Conservation (phyloP, 2,329 filamentous ascomycete species). For the Ophiostoma sp. region DNA sequence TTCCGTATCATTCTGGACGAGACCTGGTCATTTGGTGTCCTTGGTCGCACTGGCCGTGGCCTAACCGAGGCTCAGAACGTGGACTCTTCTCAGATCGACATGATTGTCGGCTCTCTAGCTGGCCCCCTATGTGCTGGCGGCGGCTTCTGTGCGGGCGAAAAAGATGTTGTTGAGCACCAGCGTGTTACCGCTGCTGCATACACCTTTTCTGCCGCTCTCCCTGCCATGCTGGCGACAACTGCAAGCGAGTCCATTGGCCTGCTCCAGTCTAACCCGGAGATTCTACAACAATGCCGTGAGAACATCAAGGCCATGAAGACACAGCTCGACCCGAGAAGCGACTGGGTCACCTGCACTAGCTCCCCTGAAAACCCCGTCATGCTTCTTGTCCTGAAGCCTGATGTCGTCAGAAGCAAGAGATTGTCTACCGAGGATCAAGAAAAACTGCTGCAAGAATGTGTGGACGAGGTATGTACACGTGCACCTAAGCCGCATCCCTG, state of each 20-base stretch:
- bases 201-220: conserved; percentile 91
- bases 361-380: conserved; percentile 79
- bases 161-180: conserved; percentile 92
- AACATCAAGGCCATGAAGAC: conserved; percentile 79
- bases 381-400: conserved; percentile 74
- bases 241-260: conserved; percentile 85
- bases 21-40: conserved; percentile 92
- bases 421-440: conserved; percentile 74
- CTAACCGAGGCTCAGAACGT: conserved; percentile 96
- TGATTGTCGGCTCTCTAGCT: conserved; percentile 90
- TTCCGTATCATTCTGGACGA: conserved; percentile 97
- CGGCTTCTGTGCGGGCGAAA: conserved; percentile 88
- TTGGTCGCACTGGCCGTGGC: conserved; percentile 85
- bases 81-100: conserved; percentile 86
- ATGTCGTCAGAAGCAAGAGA: conserved; percentile 66
- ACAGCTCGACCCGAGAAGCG: conserved; percentile 85
- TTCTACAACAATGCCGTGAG: conserved; percentile 72
- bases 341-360: conserved; percentile 84
- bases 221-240: conserved; percentile 90
- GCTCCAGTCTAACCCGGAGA: conserved; percentile 79
- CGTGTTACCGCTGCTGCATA: conserved; percentile 88
- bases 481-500: too few relatives aligned
- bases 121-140: conserved; percentile 88
- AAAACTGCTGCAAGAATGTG: conserved; percentile 75
- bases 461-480: conserved; percentile 73